Base-by-base conservation (phyloP, 2,329 filamentous ascomycete species). In the Chrysoporthe puriensis region DNA sequence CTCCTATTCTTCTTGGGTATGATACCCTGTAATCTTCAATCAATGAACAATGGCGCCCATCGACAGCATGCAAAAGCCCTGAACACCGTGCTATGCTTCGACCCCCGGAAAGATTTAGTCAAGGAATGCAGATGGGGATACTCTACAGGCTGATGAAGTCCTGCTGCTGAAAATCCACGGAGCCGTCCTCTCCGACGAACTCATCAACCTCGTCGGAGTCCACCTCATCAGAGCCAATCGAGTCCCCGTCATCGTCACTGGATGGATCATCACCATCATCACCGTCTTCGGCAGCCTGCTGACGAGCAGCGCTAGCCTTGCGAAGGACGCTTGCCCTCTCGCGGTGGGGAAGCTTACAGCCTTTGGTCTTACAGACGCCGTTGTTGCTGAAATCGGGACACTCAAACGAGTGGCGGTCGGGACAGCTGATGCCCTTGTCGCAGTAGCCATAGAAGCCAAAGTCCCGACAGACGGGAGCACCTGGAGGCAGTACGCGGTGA, bases 331-430 rank as follows among this genome's bases (percentile, higher is more conserved):
- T 94, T 77, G 94, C 94, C 80, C 92, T 90, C 81, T 96, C 92
- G 77, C 95, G 88, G 81, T 99, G 96, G 69, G 89, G 91, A 65
- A 97, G 86, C 77, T 91, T 91, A 83, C 95, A 98, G 72, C 90
- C 89, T 79, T 90, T 89, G 77, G 87, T 89, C 77, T 89, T 89
- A 87, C 96, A 99, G 70, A 85, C 83, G 74, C 95, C 95, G 69
- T 88, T 93, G 80, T 97, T 97, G 85, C 93, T 92, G 83, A 96
- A 97, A 78, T 97, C 92, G 70, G 96, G 95, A 79, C 96, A 98
- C 79, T 98, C 95, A 80, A 91, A 91, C 67, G 95, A 91, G 82
- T 99, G 96, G 70, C 94, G 91, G 71, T 96, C 89, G 69, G 87
- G 80, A 80, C 96, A 98, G 66, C 84, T 80, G 66, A 86, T 85